phyloP scores from a whole-genome alignment of 2,329 filamentous ascomycete species.

The Sporothrix protearum region DNA sequence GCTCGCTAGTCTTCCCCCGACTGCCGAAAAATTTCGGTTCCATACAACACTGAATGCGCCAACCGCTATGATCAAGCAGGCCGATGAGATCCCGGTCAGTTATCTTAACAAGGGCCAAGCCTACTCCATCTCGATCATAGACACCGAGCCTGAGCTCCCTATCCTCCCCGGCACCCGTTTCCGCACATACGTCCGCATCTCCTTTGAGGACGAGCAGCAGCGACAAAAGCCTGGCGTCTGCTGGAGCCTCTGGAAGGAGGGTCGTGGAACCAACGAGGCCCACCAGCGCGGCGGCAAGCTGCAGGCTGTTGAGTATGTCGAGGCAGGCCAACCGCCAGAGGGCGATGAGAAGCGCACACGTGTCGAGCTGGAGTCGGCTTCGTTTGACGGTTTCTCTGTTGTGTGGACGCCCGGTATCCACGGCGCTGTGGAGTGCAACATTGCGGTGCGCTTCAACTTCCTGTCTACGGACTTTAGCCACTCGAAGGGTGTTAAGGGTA shows the following conservation, averaged over 20 bases:
- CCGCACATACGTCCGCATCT: slow-evolving; percentile 88
- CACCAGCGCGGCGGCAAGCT: slow-evolving; percentile 89
- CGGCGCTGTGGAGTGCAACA: slow-evolving; percentile 69
- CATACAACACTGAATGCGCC: slow-evolving; percentile 87
- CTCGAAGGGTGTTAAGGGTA: slow-evolving; percentile 97
- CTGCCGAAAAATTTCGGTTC: slow-evolving; percentile 76
- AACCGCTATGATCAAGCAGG: slow-evolving; percentile 90
- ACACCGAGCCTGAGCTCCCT: slow-evolving; percentile 64
- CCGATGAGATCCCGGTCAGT: slow-evolving; percentile 91
- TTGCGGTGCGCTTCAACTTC: slow-evolving; percentile 96
- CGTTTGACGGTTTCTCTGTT: slow-evolving; percentile 92
- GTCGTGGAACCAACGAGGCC: slow-evolving; percentile 89
- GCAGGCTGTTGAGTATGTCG: slow-evolving; percentile 92
- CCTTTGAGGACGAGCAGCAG: slow-evolving; percentile 95
- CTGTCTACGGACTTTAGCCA: slow-evolving; percentile 98
- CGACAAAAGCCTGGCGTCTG: slow-evolving; percentile 67
- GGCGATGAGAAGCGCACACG: slow-evolving; percentile 64
- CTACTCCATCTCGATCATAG: slow-evolving; percentile 80
- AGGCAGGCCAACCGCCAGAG: slow-evolving; percentile 56
- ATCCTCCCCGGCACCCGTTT: slow-evolving; percentile 65
- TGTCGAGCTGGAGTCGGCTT: slow-evolving; percentile 69
- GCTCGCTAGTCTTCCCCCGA: slow-evolving; percentile 47
- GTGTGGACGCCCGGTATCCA: slow-evolving; percentile 75
- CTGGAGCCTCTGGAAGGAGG: slow-evolving; percentile 90
- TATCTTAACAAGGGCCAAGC: slow-evolving; percentile 98